A percentile compares a stretch with the other conserved stretches of the same genome.
Evolutionary conservation across 768 basidiomycete species (phyloP).

Genomic region (Agaricus subrufescens): DNA sequence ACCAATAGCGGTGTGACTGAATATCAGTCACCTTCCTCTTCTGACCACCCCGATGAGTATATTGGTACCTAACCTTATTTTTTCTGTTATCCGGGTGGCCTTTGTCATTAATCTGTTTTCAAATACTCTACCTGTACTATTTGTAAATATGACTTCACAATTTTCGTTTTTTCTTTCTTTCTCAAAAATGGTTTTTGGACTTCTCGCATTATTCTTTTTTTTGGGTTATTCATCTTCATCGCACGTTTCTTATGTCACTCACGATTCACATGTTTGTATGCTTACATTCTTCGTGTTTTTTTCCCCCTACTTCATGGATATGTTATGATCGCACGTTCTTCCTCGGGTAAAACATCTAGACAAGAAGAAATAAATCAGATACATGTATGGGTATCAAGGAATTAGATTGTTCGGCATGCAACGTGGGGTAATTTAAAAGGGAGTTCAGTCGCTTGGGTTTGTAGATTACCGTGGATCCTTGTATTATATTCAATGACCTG

Average conservation of each 20-base stretch:
- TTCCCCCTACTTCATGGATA: background rate
- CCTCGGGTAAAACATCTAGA: background rate
- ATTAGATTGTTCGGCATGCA: background rate
- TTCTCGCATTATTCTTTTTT: background rate
- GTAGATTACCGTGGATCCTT: background rate
- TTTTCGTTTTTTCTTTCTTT: background rate
- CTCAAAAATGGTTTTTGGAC: background rate
- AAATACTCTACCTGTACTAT: conserved; percentile 1
- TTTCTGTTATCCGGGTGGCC: background rate
- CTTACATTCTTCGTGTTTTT: background rate
- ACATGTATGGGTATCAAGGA: background rate
- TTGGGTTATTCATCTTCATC: background rate
- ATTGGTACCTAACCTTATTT: background rate
- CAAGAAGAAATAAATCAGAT: background rate
- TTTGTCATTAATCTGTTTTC: background rate
- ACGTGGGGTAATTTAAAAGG: background rate
- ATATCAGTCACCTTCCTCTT: background rate
- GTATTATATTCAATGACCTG: no score
- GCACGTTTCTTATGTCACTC: background rate
- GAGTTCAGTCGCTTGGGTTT: background rate
- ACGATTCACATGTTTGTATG: conserved; percentile 1
- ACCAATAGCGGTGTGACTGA: background rate
- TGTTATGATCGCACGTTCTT: conserved; percentile 8
- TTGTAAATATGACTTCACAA: background rate
- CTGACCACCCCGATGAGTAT: background rate